Evolutionary conservation across 352 stramenopile genomes (phyloP).

Genomic region (Globisporangium irregulare): DNA sequence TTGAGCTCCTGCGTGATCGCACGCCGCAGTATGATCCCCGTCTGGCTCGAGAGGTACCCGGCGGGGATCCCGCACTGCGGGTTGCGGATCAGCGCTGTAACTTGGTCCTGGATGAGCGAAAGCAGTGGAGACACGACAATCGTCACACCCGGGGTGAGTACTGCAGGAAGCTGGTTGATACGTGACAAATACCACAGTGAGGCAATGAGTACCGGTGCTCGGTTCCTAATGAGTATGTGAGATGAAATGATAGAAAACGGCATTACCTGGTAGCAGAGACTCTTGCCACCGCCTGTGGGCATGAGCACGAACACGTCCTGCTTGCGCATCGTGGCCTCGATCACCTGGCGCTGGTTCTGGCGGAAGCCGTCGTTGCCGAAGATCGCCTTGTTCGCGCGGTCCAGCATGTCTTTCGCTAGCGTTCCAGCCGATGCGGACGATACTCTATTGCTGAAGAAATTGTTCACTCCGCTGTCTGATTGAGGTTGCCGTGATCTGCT

Average conservation of each 20-base stretch:
- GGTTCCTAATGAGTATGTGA: constrained; percentile 9
- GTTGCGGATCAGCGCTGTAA: constrained; percentile 76
- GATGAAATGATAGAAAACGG: constrained; percentile 8
- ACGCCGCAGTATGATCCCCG: constrained; percentile 51
- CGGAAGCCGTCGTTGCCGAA: constrained; percentile 86
- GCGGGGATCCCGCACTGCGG: constrained; percentile 55
- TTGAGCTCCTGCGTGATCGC: constrained; percentile 82
- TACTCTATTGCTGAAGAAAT: constrained; percentile 1
- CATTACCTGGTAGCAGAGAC: constrained; percentile 90
- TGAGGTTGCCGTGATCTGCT: not conserved
- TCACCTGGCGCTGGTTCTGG: constrained; percentile 89
- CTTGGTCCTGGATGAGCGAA: constrained; percentile 94
- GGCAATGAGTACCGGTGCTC: not conserved
- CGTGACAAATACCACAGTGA: not conserved
- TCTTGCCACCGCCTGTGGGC: constrained; percentile 91
- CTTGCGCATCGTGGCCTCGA: constrained; percentile 88
- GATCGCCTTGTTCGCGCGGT: constrained; percentile 54
- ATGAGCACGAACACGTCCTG: constrained; percentile 95
- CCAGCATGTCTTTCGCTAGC: constrained; percentile 29
- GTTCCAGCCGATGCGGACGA: not conserved
- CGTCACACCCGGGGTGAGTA: constrained; percentile 78
- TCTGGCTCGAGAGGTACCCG: constrained; percentile 77
- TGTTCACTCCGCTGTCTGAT: not conserved
- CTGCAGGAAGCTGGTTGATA: constrained; percentile 34
- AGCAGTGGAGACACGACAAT: constrained; percentile 93